Conservation (phyloP, 495 filamentous ascomycete species). For the Hyaloscypha finlandica region DNA sequence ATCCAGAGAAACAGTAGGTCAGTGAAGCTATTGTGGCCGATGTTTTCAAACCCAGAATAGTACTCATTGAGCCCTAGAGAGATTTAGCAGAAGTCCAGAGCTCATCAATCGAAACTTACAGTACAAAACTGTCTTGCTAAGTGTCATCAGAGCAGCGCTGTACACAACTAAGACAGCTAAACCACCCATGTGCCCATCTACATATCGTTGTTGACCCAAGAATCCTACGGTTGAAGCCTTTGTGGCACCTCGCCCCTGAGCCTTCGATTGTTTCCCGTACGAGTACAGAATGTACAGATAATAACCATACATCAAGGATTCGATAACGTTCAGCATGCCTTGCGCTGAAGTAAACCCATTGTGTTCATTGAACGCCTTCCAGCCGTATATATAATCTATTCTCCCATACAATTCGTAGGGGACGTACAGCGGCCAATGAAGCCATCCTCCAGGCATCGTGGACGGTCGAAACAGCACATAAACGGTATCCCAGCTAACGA, state of each 20-base stretch:
- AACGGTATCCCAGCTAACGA: constrained; percentile 79
- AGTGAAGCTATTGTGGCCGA: constrained; percentile 68
- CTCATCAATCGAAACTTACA: constrained; percentile 52
- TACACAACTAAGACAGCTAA: constrained; percentile 69
- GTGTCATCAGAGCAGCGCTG: constrained; percentile 72
- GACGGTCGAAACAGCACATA: constrained; percentile 83
- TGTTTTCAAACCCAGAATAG: constrained; percentile 75
- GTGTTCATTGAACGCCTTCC: constrained; percentile 67
- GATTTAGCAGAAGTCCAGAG: constrained; percentile 1
- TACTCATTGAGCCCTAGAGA: constrained; percentile 71
- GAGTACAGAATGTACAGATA: constrained; percentile 66
- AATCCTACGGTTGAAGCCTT: constrained; percentile 45
- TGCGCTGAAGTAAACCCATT: constrained; percentile 85
- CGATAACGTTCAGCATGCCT: constrained; percentile 69
- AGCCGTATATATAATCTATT: constrained; percentile 85
- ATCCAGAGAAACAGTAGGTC: constrained; percentile 71
- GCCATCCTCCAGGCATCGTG: constrained; percentile 76
- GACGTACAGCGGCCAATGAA: constrained; percentile 74
- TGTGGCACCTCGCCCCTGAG: constrained; percentile 40
- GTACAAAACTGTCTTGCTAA: constrained; percentile 87
- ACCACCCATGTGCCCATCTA: constrained; percentile 61
- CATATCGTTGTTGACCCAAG: constrained; percentile 49
- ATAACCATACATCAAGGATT: constrained; percentile 67
- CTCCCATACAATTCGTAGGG: constrained; percentile 82
- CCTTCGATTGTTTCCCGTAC: constrained; percentile 43